These are phyloP conservation scores for Curvularia verruculosa DNA, from an alignment of 2,329 filamentous ascomycete genomes.

Conservation along the genomic window DNA sequence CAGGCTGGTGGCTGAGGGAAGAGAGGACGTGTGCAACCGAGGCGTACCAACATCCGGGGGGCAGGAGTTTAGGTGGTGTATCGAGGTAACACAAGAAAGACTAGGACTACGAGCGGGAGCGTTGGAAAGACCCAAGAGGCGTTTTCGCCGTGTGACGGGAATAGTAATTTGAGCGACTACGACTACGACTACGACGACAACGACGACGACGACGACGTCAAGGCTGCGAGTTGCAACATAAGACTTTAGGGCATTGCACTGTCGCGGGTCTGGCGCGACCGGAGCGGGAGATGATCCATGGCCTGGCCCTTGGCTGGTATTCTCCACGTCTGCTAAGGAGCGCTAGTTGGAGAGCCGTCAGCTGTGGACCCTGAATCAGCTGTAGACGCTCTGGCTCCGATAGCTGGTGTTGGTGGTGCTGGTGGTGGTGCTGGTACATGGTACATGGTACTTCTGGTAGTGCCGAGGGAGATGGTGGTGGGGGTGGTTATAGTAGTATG, in stretches of 20 bases:
- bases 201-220: neutral
- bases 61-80: constrained; percentile 29
- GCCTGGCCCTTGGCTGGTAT: constrained; percentile 14
- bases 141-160: constrained; percentile 33
- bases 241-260: neutral
- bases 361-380: constrained; percentile 18
- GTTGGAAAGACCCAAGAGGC: constrained; percentile 32
- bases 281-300: constrained; percentile 32
- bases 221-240: neutral
- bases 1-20: constrained; percentile 41
- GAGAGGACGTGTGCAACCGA: constrained; percentile 31
- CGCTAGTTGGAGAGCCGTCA: constrained; percentile 9
- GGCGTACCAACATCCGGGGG: constrained; percentile 38
- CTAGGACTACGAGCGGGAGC: constrained; percentile 36
- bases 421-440: neutral
- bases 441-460: no score
- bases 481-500: no score
- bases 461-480: no score
- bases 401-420: neutral
- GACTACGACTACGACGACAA: neutral
- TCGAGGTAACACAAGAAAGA: constrained; percentile 21
- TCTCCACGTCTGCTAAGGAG: constrained; percentile 20
- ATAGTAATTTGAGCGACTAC: constrained; percentile 27
- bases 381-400: neutral
- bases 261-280: neutral